These are phyloP conservation scores for Penicillium sp. DNA, from an alignment of 2,329 filamentous ascomycete species.

Conservation along the genomic window DNA sequence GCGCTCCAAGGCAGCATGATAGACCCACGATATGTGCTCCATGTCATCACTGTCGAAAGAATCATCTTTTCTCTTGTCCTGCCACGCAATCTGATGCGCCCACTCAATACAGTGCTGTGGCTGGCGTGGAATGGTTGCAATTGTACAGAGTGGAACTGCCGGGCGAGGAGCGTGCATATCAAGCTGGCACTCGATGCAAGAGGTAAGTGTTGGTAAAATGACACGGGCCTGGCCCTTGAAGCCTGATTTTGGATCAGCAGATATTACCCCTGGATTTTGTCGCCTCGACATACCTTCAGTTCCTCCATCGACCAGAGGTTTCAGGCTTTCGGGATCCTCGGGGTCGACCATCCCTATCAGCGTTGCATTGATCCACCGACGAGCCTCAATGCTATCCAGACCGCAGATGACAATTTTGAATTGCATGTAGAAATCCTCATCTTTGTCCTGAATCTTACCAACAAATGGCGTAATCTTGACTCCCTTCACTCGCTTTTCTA, in stretches of 20 bases:
- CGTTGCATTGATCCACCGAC: slow-evolving; percentile 97
- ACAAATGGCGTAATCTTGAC: slow-evolving; percentile 93
- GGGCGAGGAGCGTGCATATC: slow-evolving; percentile 97
- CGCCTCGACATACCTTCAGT: slow-evolving; percentile 61
- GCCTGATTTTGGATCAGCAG: slow-evolving; percentile 42
- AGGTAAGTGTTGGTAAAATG: slow-evolving; percentile 84
- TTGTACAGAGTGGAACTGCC: slow-evolving; percentile 92
- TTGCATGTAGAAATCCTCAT: slow-evolving; percentile 93
- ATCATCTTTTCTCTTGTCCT: slow-evolving; percentile 74
- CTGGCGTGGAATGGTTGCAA: slow-evolving; percentile 92
- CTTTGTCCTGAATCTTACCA: slow-evolving; percentile 92
- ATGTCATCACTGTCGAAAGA: slow-evolving; percentile 91
- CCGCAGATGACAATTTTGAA: slow-evolving; percentile 93
- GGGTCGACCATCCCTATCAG: slow-evolving; percentile 84
- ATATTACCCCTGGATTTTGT: too few species aligned
- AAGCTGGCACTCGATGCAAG: slow-evolving; percentile 95
- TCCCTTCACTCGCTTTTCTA: slow-evolving; percentile 80
- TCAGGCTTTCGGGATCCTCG: slow-evolving; percentile 75
- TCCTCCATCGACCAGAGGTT: slow-evolving; percentile 91
- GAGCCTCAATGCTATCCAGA: slow-evolving; percentile 91
- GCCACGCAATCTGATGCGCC: slow-evolving; percentile 98
- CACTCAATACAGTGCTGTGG: slow-evolving; percentile 98
- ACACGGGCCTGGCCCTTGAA: slow-evolving; percentile 97
- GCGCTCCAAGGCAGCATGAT: slow-evolving; percentile 71
- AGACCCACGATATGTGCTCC: slow-evolving; percentile 96